phyloP scores from a whole-genome alignment of 495 filamentous ascomycete species.

The Aspergillus mulundensis region DNA sequence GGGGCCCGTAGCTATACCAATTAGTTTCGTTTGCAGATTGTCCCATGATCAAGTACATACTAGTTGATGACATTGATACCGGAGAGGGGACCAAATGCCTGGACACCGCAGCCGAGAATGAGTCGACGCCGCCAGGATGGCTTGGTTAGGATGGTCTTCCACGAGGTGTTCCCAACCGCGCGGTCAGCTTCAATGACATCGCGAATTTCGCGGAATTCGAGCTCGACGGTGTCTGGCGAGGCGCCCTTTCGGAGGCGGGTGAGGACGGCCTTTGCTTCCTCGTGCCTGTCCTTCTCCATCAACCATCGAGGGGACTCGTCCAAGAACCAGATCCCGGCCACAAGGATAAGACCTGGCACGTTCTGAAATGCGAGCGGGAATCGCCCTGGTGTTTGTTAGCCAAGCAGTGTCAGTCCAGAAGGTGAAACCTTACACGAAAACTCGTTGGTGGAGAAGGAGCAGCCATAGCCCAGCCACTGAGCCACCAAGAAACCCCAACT shows the following conservation, averaged over 20 bases:
- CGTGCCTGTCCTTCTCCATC: slow-evolving; percentile 60
- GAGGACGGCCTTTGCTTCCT: slow-evolving; percentile 46
- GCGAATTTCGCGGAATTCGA: slow-evolving; percentile 27
- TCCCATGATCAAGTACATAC: background rate
- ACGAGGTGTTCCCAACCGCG: slow-evolving; percentile 24
- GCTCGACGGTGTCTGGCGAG: slow-evolving; percentile 18
- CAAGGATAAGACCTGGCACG: slow-evolving; percentile 43
- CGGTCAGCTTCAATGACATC: slow-evolving; percentile 21
- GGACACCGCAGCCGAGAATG: slow-evolving; percentile 48
- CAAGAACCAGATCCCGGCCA: slow-evolving; percentile 51
- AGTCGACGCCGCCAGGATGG: slow-evolving; percentile 44
- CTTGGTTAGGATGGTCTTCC: slow-evolving; percentile 45
- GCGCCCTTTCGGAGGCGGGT: slow-evolving; percentile 14
- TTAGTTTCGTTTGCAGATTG: background rate
- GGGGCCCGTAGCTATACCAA: slow-evolving; percentile 43
- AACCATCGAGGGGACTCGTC: slow-evolving; percentile 57
- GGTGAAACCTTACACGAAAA: slow-evolving; percentile 34
- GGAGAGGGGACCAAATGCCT: slow-evolving; percentile 49
- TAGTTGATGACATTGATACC: slow-evolving; percentile 51
- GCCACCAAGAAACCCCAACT: slow-evolving; percentile 44
- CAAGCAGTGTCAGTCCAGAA: slow-evolving; percentile 4
- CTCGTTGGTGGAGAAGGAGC: slow-evolving; percentile 36
- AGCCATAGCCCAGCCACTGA: slow-evolving; percentile 47
- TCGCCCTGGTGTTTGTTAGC: slow-evolving; percentile 26
- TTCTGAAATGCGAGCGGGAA: slow-evolving; percentile 51